Evolutionary conservation across 2,329 filamentous ascomycete species (phyloP), one percentile per base, ranked within the genome.

Genomic region (Aaosphaeria arxii): DNA sequence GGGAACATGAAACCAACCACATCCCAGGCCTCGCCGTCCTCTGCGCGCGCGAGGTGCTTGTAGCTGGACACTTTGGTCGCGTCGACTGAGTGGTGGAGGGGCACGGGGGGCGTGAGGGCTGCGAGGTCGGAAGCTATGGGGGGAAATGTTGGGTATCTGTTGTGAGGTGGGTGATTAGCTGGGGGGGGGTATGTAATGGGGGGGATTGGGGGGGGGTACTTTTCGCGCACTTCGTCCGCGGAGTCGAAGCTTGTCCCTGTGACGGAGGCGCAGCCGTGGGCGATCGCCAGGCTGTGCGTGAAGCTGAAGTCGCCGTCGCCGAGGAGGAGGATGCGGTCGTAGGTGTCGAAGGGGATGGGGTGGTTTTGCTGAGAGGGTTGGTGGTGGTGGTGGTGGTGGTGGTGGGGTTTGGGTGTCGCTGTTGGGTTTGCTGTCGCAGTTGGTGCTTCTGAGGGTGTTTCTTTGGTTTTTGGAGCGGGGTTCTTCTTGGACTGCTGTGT

Each of bases 1-100:
- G 94, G 94, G 71, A 99, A 99, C 77, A 96, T 96, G 82, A 97
- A 99, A 56, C 92, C 78, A 53, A 97, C 86, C 48, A 84, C 81
- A 69, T 95, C 85, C 78, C 87, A 91, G 4, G 75, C 70, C 4
- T 44, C 39, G 7, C 51, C 60, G 39, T 55, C 53, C 9, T 52
- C 56, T 7, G 60, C 49, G 11, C 38, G n/a, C 29, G 56, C 57
- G 47, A 71, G 42, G 0, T 36, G 11, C 42, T 66, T 67, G 61
- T 63, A 64, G 57, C 46, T 53, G 45, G 49, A 64, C 52, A 66
- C 52, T 57, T 80, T 86, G 40, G 79, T 84, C 1, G 86, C 88
- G 70, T 91, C 87, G 53, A 91, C 74, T 46, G 71, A 71, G 73
- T 84, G 87, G 50, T 60, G 50, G 4, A 69, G 38, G 0, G 65